Percentiles rank a stretch among this genome's conserved stretches.
Evolutionary conservation across 805 yeast genomes (phyloP).

Genomic region (Sugiyamaella smithiae): DNA sequence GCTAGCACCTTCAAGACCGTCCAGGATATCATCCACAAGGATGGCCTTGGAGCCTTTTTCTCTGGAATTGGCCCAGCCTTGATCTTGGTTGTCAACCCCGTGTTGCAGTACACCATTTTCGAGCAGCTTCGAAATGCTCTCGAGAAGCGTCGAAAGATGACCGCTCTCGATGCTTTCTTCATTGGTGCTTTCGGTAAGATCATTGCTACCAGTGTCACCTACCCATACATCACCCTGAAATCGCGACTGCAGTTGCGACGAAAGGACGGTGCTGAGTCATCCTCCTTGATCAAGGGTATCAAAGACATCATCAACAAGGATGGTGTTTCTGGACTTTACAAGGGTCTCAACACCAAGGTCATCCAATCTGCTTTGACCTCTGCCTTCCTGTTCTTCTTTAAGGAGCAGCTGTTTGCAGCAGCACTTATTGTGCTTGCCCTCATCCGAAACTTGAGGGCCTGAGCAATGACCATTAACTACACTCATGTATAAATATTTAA

Average conservation of each 20-base stretch:
- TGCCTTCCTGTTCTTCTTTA: conserved; percentile 85
- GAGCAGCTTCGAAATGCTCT: conserved; percentile 77
- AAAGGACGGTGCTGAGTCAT: conserved; percentile 29
- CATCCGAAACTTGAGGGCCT: conserved; percentile 28
- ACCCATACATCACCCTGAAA: conserved; percentile 86
- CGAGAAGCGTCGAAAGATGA: conserved; percentile 51
- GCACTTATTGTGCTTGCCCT: conserved; percentile 54
- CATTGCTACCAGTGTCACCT: conserved; percentile 83
- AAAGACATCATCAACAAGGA: conserved; percentile 61
- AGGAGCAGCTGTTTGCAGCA: conserved; percentile 72
- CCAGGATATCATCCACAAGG: conserved; percentile 59
- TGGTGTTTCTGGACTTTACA: conserved; percentile 74
- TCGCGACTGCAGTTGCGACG: conserved; percentile 78
- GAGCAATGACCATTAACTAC: too few relatives aligned
- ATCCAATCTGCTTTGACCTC: conserved; percentile 83
- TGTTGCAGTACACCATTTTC: conserved; percentile 86
- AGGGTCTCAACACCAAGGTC: conserved; percentile 76
- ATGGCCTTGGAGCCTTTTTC: conserved; percentile 70
- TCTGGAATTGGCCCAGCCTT: conserved; percentile 88
- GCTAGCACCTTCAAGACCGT: conserved; percentile 56
- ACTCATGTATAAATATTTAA: not conserved
- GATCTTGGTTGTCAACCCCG: conserved; percentile 81
- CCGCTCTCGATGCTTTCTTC: conserved; percentile 74
- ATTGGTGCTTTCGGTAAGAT: conserved; percentile 89
- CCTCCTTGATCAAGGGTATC: conserved; percentile 38